Percentiles rank a stretch among this genome's conserved stretches.
phyloP scores from a whole-genome alignment of 176 grass and related monocot genomes.

The Tillandsia leiboldiana region DNA sequence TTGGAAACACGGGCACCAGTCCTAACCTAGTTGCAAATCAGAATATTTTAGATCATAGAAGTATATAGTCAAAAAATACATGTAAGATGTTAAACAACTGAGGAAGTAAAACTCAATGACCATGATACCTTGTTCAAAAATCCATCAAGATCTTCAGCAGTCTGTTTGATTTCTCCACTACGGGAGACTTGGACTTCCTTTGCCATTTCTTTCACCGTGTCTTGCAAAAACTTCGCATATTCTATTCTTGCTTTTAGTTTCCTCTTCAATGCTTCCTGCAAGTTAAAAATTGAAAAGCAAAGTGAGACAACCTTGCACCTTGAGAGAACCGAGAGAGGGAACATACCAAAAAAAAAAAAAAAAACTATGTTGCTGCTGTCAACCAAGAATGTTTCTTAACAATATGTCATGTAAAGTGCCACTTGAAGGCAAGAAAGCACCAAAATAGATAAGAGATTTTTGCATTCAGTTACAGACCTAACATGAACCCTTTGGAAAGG shows the following conservation, averaged over 20 bases:
- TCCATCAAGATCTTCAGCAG: conserved; percentile 88
- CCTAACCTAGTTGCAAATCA: conserved; percentile 56
- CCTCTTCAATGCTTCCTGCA: conserved; percentile 74
- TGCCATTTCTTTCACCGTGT: conserved; percentile 86
- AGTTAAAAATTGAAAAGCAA: conserved; percentile 6
- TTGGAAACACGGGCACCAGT: conserved; percentile 80
- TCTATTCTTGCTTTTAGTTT: conserved; percentile 90
- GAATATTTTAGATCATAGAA: conserved; percentile 30
- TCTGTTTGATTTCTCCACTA: conserved; percentile 74
- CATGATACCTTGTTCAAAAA: conserved; percentile 69
- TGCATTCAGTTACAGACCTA: background rate
- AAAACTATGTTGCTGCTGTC: background rate
- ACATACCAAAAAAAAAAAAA: background rate
- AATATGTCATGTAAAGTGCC: background rate
- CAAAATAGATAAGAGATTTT: background rate
- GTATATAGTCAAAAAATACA: conserved; percentile 12
- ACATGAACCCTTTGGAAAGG: background rate
- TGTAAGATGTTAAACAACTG: conserved; percentile 15
- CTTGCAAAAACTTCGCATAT: conserved; percentile 93
- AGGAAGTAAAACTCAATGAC: background rate
- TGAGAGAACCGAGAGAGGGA: background rate
- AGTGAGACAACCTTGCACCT: background rate
- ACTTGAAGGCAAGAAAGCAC: background rate
- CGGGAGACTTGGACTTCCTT: conserved; percentile 75
- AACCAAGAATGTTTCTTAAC: background rate